A percentile compares a stretch with the other conserved stretches of the same genome.
Conservation (phyloP, 148 eudicot species). For the Rhododendron simsii region DNA sequence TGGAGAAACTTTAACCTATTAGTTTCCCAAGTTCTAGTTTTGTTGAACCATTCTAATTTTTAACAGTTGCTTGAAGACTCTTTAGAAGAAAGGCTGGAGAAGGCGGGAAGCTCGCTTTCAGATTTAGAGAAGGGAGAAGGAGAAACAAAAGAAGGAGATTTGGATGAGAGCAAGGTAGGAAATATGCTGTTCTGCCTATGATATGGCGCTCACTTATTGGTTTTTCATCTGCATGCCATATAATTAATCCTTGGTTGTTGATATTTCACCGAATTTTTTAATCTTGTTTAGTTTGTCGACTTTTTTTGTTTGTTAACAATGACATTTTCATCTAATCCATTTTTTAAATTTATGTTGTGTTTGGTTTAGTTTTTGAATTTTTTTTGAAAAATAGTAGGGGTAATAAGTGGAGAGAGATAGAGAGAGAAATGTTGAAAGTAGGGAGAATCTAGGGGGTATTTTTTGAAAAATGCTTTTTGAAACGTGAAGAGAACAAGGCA, state of each 20-base stretch:
- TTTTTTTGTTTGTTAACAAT: neutral
- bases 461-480: no score
- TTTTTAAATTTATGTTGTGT: neutral
- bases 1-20: neutral
- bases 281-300: neutral
- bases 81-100: slow-evolving; percentile 83
- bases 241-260: neutral
- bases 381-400: no score
- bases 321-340: neutral
- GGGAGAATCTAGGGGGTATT: no score
- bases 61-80: slow-evolving; percentile 87
- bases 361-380: no score
- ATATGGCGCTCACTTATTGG: neutral
- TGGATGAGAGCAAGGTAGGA: slow-evolving; percentile 77
- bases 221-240: neutral
- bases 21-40: neutral
- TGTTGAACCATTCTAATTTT: slow-evolving; percentile 16
- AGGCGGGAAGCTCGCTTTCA: slow-evolving; percentile 53
- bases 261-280: neutral
- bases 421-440: no score
- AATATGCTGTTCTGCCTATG: slow-evolving; percentile 11
- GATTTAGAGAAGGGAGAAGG: slow-evolving; percentile 83
- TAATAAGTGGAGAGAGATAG: no score
- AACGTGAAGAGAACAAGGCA: no score
- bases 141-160: slow-evolving; percentile 77